Evolutionary conservation across 164 flowering plant genomes (phyloP).

Genomic region (grape (Vitis vinifera)): ASM3070453v1 NC_081816.1:6695501-6696000

Average conservation of each 20-base stretch:
- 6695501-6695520: neutral
- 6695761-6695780: too few relatives aligned
- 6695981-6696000: too few relatives aligned
- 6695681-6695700: neutral
- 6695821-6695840: too few relatives aligned
- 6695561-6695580: neutral
- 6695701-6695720: constrained; percentile 1
- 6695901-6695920: too few relatives aligned
- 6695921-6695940: too few relatives aligned
- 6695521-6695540: constrained; percentile 18
- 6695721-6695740: constrained; percentile 14
- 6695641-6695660: neutral
- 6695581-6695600: neutral
- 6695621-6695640: too few relatives aligned
- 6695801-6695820: neutral
- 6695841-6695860: too few relatives aligned
- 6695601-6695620: neutral
- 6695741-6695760: constrained; percentile 3
- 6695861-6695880: too few relatives aligned
- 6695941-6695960: too few relatives aligned
- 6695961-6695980: too few relatives aligned
- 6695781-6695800: too few relatives aligned
- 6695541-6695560: constrained; percentile 1
- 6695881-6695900: too few relatives aligned
- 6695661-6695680: neutral